Conservation (phyloP, 2,329 filamentous ascomycete species). For the Chrysoporthe puriensis region DNA sequence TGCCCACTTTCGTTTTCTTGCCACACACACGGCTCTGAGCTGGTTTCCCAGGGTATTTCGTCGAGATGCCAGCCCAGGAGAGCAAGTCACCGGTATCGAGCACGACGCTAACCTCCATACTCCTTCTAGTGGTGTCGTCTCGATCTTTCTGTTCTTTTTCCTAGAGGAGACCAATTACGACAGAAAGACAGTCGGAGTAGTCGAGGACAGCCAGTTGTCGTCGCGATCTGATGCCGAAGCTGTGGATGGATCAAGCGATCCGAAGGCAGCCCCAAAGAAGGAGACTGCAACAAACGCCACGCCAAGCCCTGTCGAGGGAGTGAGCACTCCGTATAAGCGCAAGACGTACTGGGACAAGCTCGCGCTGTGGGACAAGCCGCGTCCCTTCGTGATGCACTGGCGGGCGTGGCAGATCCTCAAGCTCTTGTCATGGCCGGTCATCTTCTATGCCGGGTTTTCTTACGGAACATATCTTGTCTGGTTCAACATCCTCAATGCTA, state of each 20-base stretch:
- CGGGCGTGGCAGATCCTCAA: constrained; percentile 40
- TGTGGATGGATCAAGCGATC: constrained; percentile 3
- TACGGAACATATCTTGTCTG: constrained; percentile 41
- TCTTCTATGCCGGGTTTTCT: constrained; percentile 44
- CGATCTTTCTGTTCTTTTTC: constrained; percentile 49
- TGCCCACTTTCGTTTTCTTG: not conserved
- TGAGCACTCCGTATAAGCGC: constrained; percentile 32
- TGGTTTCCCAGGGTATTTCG: not conserved
- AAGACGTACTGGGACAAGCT: constrained; percentile 45
- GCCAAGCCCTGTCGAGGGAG: not conserved
- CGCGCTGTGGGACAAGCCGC: constrained; percentile 34
- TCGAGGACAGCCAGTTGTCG: constrained; percentile 12
- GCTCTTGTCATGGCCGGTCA: constrained; percentile 45
- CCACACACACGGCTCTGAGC: not conserved
- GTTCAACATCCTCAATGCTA: constrained; percentile 43
- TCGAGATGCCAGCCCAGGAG: too few species aligned
- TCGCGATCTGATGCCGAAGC: constrained; percentile 15
- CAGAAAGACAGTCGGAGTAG: constrained; percentile 31
- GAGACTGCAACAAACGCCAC: constrained; percentile 3
- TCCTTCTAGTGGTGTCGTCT: constrained; percentile 27
- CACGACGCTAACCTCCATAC: not conserved
- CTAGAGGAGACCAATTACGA: constrained; percentile 58
- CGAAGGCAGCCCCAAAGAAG: constrained; percentile 18
- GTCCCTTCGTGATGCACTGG: constrained; percentile 45
- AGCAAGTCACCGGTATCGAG: not conserved